Evolutionary conservation across 2,329 filamentous ascomycete genomes (phyloP).

Genomic region (Colletotrichum karsti): DNA sequence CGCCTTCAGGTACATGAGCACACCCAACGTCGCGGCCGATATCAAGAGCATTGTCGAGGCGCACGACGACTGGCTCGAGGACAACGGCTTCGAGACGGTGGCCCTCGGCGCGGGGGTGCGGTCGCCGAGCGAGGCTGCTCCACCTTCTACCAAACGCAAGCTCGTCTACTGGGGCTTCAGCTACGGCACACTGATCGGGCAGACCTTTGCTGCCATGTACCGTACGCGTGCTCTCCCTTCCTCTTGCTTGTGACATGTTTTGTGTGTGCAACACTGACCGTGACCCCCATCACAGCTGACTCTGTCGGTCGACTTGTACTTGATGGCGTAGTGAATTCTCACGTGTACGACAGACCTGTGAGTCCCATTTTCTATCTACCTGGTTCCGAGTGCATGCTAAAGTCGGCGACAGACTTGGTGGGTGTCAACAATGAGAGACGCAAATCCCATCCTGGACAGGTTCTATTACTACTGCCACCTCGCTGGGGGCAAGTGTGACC

Average conservation of each 20-base stretch:
- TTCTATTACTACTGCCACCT: constrained; percentile 59
- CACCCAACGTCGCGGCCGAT: constrained; percentile 32
- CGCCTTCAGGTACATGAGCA: constrained; percentile 28
- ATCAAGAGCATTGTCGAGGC: constrained; percentile 31
- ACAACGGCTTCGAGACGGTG: constrained; percentile 12
- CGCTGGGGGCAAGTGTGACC: constrained; percentile 46
- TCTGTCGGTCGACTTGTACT: constrained; percentile 41
- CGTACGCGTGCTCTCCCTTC: constrained; percentile 29
- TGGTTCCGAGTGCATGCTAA: background rate
- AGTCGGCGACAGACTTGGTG: constrained; percentile 32
- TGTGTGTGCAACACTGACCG: background rate
- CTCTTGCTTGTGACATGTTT: background rate
- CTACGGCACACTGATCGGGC: constrained; percentile 46
- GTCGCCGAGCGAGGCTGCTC: constrained; percentile 1
- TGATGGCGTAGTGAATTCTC: constrained; percentile 38
- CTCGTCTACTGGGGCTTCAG: constrained; percentile 46
- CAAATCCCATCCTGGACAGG: constrained; percentile 52
- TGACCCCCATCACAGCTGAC: constrained; percentile 3
- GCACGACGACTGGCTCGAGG: constrained; percentile 23
- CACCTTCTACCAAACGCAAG: constrained; percentile 30
- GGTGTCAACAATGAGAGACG: constrained; percentile 49
- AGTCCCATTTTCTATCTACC: background rate
- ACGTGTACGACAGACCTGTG: constrained; percentile 44
- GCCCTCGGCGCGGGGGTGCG: background rate
- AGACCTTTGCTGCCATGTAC: constrained; percentile 47